A percentile compares a stretch with the other conserved stretches of the same genome.
phyloP scores from a whole-genome alignment of 2,329 filamentous ascomycete species.

The Colletotrichum lupini region DNA sequence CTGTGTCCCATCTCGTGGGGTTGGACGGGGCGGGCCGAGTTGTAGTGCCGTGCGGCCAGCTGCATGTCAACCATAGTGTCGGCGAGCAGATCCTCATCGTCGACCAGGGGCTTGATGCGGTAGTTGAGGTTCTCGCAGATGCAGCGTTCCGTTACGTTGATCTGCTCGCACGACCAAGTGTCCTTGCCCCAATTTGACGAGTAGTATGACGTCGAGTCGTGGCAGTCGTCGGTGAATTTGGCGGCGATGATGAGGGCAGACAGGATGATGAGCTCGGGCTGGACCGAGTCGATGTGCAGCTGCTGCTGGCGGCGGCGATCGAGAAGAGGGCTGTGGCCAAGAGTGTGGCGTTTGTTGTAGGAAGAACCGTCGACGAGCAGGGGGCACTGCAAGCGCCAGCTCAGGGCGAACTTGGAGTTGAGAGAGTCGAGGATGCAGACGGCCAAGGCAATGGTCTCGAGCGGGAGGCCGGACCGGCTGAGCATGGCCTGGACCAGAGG shows the following conservation, averaged over 20 bases:
- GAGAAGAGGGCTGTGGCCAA: conserved; percentile 52
- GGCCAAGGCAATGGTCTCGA: conserved; percentile 72
- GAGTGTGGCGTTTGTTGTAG: conserved; percentile 58
- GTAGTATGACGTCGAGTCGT: conserved; percentile 65
- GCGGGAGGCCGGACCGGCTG: conserved; percentile 65
- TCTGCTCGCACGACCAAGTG: conserved; percentile 69
- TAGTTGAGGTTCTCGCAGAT: conserved; percentile 74
- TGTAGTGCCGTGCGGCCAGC: conserved; percentile 59
- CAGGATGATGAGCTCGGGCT: conserved; percentile 72
- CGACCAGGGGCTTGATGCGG: conserved; percentile 70
- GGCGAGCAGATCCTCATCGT: conserved; percentile 65
- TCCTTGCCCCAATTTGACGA: conserved; percentile 63
- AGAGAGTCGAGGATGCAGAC: conserved; percentile 76
- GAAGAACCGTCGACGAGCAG: conserved; percentile 46
- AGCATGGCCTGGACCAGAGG: conserved; percentile 71
- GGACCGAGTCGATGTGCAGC: conserved; percentile 70
- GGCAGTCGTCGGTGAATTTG: conserved; percentile 73
- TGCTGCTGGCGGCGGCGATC: conserved; percentile 43
- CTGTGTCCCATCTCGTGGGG: conserved; percentile 38
- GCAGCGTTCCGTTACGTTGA: conserved; percentile 72
- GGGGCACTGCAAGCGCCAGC: conserved; percentile 71
- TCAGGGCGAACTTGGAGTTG: conserved; percentile 69
- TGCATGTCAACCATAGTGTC: conserved; percentile 74
- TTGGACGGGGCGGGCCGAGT: conserved; percentile 35
- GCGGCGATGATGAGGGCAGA: conserved; percentile 71